These are phyloP conservation scores for Tetrapisispora nanseiensis DNA, from an alignment of 805 yeast species.

Conservation along the genomic window DNA sequence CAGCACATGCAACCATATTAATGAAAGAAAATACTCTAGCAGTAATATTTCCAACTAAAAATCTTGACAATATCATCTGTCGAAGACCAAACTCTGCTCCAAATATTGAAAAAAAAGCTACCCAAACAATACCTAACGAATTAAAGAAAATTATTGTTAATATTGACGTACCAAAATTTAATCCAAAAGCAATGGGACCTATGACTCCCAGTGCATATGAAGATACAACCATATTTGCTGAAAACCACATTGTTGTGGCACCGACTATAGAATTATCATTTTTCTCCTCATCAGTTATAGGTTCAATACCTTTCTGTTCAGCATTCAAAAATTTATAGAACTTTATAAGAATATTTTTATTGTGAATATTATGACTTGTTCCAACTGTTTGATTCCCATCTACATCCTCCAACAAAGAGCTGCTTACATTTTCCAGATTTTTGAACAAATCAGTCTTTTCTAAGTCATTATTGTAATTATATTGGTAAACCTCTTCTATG, in stretches of 20 bases:
- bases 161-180: slow-evolving; percentile 66
- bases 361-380: too few relatives aligned
- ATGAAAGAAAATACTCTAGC: slow-evolving; percentile 69
- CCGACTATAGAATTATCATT: slow-evolving; percentile 51
- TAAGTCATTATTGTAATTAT: too few relatives aligned
- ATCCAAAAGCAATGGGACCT: slow-evolving; percentile 51
- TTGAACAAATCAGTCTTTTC: too few relatives aligned
- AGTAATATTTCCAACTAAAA: slow-evolving; percentile 62
- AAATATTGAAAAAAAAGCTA: slow-evolving; percentile 70
- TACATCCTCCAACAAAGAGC: too few relatives aligned
- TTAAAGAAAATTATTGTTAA: slow-evolving; percentile 64
- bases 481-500: too few relatives aligned
- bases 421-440: too few relatives aligned
- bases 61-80: slow-evolving; percentile 75
- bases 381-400: too few relatives aligned
- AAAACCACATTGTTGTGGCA: slow-evolving; percentile 84
- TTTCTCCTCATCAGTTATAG: slow-evolving; percentile 70
- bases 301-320: slow-evolving; percentile 72
- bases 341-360: slow-evolving; percentile 23
- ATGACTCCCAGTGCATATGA: slow-evolving; percentile 70
- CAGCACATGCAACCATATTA: slow-evolving; percentile 77
- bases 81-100: slow-evolving; percentile 83
- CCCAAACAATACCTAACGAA: slow-evolving; percentile 61
- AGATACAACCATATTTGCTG: slow-evolving; percentile 83
- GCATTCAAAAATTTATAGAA: slow-evolving; percentile 26